Percentiles rank a stretch among this genome's conserved stretches.
phyloP scores from a whole-genome alignment of 257 asterid genomes.

The Jasminum sambac region DNA sequence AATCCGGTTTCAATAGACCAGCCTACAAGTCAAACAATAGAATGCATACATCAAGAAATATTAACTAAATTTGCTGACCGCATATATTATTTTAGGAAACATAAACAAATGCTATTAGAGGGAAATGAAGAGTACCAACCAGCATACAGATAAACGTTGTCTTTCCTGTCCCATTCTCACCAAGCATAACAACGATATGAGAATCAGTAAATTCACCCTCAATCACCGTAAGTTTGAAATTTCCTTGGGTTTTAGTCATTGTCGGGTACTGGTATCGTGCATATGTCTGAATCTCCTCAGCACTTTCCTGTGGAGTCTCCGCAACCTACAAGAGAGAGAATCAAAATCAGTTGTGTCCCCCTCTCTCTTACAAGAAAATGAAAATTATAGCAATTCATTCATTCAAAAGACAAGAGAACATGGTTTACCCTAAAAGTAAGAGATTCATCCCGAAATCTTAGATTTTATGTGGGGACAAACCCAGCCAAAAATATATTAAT shows the following conservation, averaged over 20 bases:
- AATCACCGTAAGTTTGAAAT: constrained; percentile 79
- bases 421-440: constrained; percentile 76
- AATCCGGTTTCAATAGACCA: constrained; percentile 89
- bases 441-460: constrained; percentile 89
- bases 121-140: constrained; percentile 45
- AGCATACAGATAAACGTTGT: constrained; percentile 96
- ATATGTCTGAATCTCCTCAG: constrained; percentile 85
- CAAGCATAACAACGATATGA: constrained; percentile 98
- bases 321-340: constrained; percentile 65
- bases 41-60: constrained; percentile 5
- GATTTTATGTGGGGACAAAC: constrained; percentile 94
- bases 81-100: neutral
- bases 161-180: constrained; percentile 99
- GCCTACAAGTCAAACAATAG: no score
- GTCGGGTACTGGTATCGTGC: constrained; percentile 90
- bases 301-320: constrained; percentile 89
- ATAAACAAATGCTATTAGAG: neutral
- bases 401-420: neutral
- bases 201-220: constrained; percentile 99
- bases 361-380: neutral
- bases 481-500: constrained; percentile 93
- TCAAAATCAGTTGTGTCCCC: neutral
- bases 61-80: constrained; percentile 7
- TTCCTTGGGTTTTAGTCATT: constrained; percentile 95
- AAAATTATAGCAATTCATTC: neutral